These are phyloP conservation scores for Hygrocybe punicea DNA, from an alignment of 768 basidiomycete species.

Conservation along the genomic window DNA sequence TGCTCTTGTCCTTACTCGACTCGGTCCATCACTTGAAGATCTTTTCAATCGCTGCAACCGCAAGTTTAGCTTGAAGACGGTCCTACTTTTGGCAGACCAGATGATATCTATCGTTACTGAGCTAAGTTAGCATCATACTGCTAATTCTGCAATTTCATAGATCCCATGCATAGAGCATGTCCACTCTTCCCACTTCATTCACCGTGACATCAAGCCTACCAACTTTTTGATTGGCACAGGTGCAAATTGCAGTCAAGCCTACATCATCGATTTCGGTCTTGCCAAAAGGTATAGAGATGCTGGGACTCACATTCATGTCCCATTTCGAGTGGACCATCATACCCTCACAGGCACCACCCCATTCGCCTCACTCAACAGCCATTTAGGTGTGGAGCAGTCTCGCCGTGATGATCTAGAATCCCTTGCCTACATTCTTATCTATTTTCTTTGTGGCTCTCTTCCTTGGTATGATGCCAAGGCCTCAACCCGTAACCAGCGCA, in stretches of 20 bases:
- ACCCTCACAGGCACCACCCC: slow-evolving; percentile 78
- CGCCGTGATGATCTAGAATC: slow-evolving; percentile 80
- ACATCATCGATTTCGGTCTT: too few species aligned
- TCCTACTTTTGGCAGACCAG: slow-evolving; percentile 75
- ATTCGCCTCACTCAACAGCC: slow-evolving; percentile 66
- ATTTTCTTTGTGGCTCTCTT: background rate
- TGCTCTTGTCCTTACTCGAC: slow-evolving; percentile 64
- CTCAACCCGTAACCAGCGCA: background rate
- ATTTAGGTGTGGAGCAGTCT: slow-evolving; percentile 51
- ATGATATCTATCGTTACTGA: slow-evolving; percentile 42
- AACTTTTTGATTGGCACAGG: slow-evolving; percentile 67
- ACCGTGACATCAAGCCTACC: slow-evolving; percentile 78
- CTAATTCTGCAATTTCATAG: slow-evolving; percentile 32
- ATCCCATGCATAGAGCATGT: slow-evolving; percentile 81
- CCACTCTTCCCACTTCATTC: slow-evolving; percentile 76
- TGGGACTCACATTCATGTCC: slow-evolving; percentile 36
- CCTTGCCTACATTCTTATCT: slow-evolving; percentile 80
- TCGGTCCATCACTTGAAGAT: slow-evolving; percentile 64
- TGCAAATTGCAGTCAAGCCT: too few species aligned
- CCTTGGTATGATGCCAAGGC: slow-evolving; percentile 22
- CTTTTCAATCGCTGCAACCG: slow-evolving; percentile 69
- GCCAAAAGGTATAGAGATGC: too few species aligned
- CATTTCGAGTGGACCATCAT: slow-evolving; percentile 62
- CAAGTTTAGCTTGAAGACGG: slow-evolving; percentile 75
- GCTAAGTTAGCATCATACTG: slow-evolving; percentile 24